Base-by-base conservation (phyloP, 306 rosid genomes). In the Fragaria ananassa region DNA sequence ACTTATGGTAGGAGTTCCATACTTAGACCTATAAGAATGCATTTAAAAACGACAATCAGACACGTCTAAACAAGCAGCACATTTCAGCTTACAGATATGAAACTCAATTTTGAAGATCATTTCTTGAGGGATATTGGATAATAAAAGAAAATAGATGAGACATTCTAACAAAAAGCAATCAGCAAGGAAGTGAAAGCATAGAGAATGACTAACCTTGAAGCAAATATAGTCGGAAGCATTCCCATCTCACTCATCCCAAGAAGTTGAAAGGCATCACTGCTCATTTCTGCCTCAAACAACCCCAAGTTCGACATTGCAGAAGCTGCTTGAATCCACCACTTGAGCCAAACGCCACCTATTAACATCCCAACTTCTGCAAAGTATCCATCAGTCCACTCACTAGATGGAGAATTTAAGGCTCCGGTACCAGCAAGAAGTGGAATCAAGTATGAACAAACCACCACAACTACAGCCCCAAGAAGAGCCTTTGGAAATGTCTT, bases 201-300 rank as follows among this genome's bases (percentile, higher is more conserved):
- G 10, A 80, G 64, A 39, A 75, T 53, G 18, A 49, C 74, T 56
- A 12, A 93, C 98, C 98, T 91, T 77, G 91, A 82, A 79, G 93
- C 91, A 77, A 94, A 91, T 14, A 91, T 34, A 65, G 97, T 83
- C 4, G 98, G 98, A 79, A 94, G 87, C 94, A 91, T 72, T 72
- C 98, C 98, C 79, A 94, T 85, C 80, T 94, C 93, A 81, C 98
- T 94, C 97, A 94, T 94, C 49, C 98, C 98, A 45, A 87, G 89
- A 68, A 94, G 91, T 66, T 91, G 98, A 79, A 88, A 94, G 62
- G 97, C 86, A 86, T 94, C 98, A 78, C 91, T 78, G 60, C 89
- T 89, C 97, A 94, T 94, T 71, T 94, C 98, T 47, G 98, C 98
- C 81, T 94, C 93, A 74, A 94, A 94, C 84, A 94, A 76, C 27